phyloP scores from a whole-genome alignment of 106 monocot species.

The Apostasia shenzhenica region DNA sequence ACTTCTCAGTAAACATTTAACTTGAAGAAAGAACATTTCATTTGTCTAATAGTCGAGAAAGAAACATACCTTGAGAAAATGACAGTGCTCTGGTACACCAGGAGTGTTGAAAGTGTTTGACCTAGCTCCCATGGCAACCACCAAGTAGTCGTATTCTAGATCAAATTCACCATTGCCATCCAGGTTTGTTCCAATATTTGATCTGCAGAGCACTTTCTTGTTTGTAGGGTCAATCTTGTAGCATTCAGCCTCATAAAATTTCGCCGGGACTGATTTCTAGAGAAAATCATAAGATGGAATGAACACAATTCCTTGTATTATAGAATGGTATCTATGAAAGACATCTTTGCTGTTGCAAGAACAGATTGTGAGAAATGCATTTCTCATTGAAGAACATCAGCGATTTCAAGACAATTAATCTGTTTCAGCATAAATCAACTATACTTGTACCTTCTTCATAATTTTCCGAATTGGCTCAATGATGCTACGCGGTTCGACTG shows the following conservation, averaged over 20 bases:
- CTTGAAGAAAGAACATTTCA: too few species aligned
- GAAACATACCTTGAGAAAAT: constrained; percentile 78
- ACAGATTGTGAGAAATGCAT: too few species aligned
- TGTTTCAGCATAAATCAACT: too few species aligned
- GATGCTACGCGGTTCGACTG: constrained; percentile 82
- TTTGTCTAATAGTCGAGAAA: too few species aligned
- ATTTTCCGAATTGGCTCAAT: constrained; percentile 78
- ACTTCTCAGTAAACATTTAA: too few species aligned
- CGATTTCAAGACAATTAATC: too few species aligned
- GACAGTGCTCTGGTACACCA: constrained; percentile 83
- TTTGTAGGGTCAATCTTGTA: constrained; percentile 74
- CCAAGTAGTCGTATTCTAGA: constrained; percentile 87
- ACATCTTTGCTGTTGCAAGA: too few species aligned
- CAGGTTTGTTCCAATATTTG: constrained; percentile 56
- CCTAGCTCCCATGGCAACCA: constrained; percentile 74
- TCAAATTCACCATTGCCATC: constrained; percentile 85
- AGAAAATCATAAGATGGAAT: constrained; percentile 6
- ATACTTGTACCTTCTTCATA: constrained; percentile 44
- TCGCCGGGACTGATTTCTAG: constrained; percentile 63
- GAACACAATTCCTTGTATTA: neutral
- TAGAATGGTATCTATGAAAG: neutral
- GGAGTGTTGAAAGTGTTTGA: constrained; percentile 95
- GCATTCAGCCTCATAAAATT: constrained; percentile 90
- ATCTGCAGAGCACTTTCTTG: constrained; percentile 58
- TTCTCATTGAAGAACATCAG: too few species aligned